Evolutionary conservation across 2,329 filamentous ascomycete species (phyloP).

Genomic region (Claviceps sp.): DNA sequence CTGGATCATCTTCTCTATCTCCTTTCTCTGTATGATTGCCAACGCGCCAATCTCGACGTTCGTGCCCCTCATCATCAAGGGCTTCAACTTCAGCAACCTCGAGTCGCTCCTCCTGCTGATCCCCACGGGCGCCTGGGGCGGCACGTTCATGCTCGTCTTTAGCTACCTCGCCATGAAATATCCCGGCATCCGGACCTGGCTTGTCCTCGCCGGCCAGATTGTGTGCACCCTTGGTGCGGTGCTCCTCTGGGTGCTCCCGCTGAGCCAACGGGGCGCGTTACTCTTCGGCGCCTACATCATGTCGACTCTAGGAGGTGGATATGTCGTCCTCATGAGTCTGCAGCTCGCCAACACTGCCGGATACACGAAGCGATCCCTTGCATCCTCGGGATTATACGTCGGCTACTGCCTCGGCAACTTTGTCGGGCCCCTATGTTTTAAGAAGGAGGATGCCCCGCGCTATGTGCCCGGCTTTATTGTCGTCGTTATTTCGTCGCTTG

Average conservation of each 20-base stretch:
- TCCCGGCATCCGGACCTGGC: not conserved
- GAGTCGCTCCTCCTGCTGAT: conserved; percentile 35
- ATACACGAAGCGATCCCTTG: conserved; percentile 4
- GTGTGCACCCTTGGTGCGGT: not conserved
- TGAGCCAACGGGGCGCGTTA: not conserved
- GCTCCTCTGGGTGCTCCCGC: not conserved
- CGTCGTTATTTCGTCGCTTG: not conserved
- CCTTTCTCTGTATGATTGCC: conserved; percentile 26
- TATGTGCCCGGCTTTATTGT: conserved; percentile 33
- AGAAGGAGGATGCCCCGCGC: conserved; percentile 27
- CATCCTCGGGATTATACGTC: conserved; percentile 6
- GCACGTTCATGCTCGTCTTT: not conserved
- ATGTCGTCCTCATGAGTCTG: not conserved
- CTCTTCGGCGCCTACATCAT: not conserved
- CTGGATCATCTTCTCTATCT: conserved; percentile 42
- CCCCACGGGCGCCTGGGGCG: conserved; percentile 25
- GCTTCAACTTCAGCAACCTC: conserved; percentile 17
- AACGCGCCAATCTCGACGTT: conserved; percentile 29
- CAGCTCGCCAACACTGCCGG: conserved; percentile 14
- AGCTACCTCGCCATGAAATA: not conserved
- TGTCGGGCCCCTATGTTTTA: conserved; percentile 22
- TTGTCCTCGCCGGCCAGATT: not conserved
- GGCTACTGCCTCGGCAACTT: conserved; percentile 30
- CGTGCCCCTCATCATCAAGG: conserved; percentile 16
- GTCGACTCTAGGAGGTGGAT: not conserved